Conservation (phyloP, 257 asterid species). For the Fraxinus anomala region DNA sequence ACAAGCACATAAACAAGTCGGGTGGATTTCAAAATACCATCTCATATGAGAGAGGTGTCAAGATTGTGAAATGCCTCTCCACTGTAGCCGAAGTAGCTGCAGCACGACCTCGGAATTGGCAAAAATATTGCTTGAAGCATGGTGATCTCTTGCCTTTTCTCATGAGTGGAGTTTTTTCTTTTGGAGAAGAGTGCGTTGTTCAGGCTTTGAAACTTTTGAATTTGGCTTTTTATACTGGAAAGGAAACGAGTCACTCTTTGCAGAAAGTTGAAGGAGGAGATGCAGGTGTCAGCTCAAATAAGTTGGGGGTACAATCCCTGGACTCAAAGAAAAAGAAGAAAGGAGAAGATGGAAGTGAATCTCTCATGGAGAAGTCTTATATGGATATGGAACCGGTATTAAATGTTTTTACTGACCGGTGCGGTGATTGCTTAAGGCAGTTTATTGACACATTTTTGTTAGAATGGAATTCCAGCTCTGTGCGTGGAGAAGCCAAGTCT, state of each 20-base stretch:
- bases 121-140: slow-evolving; percentile 88
- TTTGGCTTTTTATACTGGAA: slow-evolving; percentile 89
- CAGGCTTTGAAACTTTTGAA: slow-evolving; percentile 84
- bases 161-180: slow-evolving; percentile 78
- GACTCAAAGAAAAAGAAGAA: slow-evolving; percentile 92
- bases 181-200: slow-evolving; percentile 91
- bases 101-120: slow-evolving; percentile 98
- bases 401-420: slow-evolving; percentile 67
- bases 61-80: slow-evolving; percentile 84
- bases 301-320: slow-evolving; percentile 62
- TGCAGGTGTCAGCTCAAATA: slow-evolving; percentile 54
- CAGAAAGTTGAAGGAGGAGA: slow-evolving; percentile 84
- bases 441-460: slow-evolving; percentile 81
- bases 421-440: slow-evolving; percentile 77
- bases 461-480: slow-evolving; percentile 95
- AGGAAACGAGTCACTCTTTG: slow-evolving; percentile 61
- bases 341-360: slow-evolving; percentile 88
- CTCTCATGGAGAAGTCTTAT: slow-evolving; percentile 71
- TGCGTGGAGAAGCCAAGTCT: slow-evolving; percentile 88
- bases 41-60: slow-evolving; percentile 94
- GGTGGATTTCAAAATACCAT: slow-evolving; percentile 88
- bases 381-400: slow-evolving; percentile 92
- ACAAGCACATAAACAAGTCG: slow-evolving; percentile 83
- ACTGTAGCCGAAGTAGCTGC: slow-evolving; percentile 93
- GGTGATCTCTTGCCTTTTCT: slow-evolving; percentile 75